Evolutionary conservation across 495 filamentous ascomycete species (phyloP), one percentile per base, ranked within the genome.

Genomic region (Clavariopsis aquatica): DNA sequence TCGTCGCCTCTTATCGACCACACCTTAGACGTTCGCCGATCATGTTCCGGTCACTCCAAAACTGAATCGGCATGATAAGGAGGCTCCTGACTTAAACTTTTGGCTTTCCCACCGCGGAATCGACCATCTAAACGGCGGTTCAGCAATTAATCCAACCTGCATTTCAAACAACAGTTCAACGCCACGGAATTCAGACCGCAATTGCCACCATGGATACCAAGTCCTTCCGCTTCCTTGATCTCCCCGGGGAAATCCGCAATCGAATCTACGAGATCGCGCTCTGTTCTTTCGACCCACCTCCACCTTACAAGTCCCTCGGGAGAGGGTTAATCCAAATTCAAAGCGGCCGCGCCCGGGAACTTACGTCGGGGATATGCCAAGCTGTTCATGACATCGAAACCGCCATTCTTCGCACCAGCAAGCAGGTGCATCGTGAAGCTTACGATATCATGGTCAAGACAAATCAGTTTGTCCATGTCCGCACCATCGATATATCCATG

Each of bases 381-480:
- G 60, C 38, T 19, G 28, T 2, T 1, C 60, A 55, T 22, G 47
- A 49, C 17, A 47, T 64, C 27, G 53, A 57, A 13, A 64, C 53
- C 1, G 19, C 38, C 23, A 64, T 64, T 27, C 61, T 64, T 2
- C 52, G 61, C 20, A 64, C 61, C 1, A 31, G 52, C 61, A 64
- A 64, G 51, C 41, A 64, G 20, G 52, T 64, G 19, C 61, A 64
- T 23, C 52, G 38, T 43, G 41, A 64, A 54, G 61, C 61, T n/a
- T 57, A 57, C 43, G 52, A 64, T 51, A 27, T 64, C 53, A 64
- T 64, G 61, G 52, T 64, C 41, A 64, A 64, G 26, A 64, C 52
- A 2, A 64, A 64, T 45, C 38, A 47, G 19, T 57, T 57, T 24
- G 29, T 64, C 6, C 52, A 49, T n/a, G 28, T 64, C 27, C 36